Evolutionary conservation across 2,329 filamentous ascomycete genomes (phyloP).

Genomic region (Trichoderma harzianum): DNA sequence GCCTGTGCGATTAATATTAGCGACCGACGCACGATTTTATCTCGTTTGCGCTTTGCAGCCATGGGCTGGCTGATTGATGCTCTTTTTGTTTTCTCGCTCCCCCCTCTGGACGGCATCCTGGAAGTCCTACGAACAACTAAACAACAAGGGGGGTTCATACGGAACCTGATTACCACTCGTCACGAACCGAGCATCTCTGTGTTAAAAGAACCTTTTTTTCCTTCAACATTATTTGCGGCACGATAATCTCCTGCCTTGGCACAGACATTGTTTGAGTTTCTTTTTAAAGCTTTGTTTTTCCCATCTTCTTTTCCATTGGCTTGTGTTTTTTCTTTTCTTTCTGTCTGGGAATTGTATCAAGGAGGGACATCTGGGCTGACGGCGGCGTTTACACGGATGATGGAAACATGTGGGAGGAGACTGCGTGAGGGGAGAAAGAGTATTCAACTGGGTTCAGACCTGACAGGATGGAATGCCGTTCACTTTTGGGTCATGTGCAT

Average conservation of each 20-base stretch:
- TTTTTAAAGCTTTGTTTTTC: neutral
- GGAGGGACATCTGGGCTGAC: slow-evolving; percentile 23
- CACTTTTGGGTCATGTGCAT: slow-evolving; percentile 15
- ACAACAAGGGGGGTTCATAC: neutral
- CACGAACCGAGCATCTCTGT: neutral
- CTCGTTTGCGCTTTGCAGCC: neutral
- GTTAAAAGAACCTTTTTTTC: neutral
- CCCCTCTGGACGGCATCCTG: neutral
- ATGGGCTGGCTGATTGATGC: neutral
- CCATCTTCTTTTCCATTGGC: slow-evolving; percentile 18
- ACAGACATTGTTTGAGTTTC: slow-evolving; percentile 9
- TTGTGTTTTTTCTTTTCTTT: slow-evolving; percentile 18
- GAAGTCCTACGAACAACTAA: neutral
- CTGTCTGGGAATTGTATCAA: slow-evolving; percentile 18
- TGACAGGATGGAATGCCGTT: slow-evolving; percentile 12
- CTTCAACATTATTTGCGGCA: neutral
- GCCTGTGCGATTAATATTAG: neutral
- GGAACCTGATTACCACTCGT: neutral
- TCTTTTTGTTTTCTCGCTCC: neutral
- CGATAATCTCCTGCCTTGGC: neutral
- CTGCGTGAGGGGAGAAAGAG: neutral
- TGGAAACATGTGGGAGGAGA: slow-evolving; percentile 1
- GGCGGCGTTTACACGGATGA: slow-evolving; percentile 23
- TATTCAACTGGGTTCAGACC: slow-evolving; percentile 12
- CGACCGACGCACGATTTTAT: neutral